Evolutionary conservation across 1,284 basidiomycete species (phyloP).

Genomic region (Microbotryum scabiosae): DNA sequence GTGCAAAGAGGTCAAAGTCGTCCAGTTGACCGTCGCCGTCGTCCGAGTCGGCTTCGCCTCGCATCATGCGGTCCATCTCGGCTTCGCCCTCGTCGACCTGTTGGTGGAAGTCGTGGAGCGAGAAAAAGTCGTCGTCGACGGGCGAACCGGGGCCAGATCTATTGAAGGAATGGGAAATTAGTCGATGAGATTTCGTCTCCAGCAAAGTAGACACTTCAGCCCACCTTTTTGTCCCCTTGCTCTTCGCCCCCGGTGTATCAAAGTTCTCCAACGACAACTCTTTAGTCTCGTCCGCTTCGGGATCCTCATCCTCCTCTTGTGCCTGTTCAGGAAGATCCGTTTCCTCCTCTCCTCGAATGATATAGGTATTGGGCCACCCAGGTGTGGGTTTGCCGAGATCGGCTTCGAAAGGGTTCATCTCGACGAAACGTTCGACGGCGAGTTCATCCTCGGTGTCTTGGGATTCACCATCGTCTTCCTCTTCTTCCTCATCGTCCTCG

Average conservation of each 20-base stretch:
- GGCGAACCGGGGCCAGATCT: conserved; percentile 15
- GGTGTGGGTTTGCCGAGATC: conserved; percentile 1
- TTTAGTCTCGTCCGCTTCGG: conserved; percentile 18
- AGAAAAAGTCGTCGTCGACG: conserved; percentile 92
- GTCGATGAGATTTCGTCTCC: neutral
- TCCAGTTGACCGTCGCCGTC: conserved; percentile 47
- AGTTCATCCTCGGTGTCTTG: conserved; percentile 48
- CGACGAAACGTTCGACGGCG: conserved; percentile 45
- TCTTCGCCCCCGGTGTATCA: conserved; percentile 15
- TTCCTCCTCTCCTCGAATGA: conserved; percentile 19
- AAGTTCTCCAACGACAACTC: conserved; percentile 27
- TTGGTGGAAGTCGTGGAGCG: conserved; percentile 78
- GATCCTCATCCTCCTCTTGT: conserved; percentile 30
- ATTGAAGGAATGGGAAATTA: neutral
- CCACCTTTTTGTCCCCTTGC: conserved; percentile 6
- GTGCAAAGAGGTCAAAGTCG: conserved; percentile 38
- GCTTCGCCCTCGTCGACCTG: conserved; percentile 75
- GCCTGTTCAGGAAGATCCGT: conserved; percentile 29
- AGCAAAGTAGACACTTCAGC: neutral
- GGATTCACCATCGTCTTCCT: conserved; percentile 14
- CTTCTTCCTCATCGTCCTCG: conserved; percentile 45
- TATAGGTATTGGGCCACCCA: neutral
- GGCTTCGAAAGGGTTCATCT: conserved; percentile 22
- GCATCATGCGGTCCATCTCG: conserved; percentile 48
- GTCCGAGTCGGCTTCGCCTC: conserved; percentile 47